These are phyloP conservation scores for Sutorius australiensis DNA, from an alignment of 768 basidiomycete genomes.

Conservation along the genomic window DNA sequence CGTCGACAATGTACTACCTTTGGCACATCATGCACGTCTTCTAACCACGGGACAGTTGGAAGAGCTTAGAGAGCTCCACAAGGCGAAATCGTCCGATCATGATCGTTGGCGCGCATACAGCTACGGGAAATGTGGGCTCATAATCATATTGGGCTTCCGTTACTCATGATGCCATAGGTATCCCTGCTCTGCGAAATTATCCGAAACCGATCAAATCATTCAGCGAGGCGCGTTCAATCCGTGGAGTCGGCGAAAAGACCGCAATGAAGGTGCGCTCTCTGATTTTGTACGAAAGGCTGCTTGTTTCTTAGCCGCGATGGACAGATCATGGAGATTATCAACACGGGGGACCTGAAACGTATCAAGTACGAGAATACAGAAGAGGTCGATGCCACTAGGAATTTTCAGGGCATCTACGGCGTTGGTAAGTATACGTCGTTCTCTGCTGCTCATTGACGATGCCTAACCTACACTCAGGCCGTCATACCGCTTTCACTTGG, in stretches of 20 bases:
- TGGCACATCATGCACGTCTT: neutral
- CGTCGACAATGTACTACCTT: conserved; percentile 56
- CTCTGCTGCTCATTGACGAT: neutral
- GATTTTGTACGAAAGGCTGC: no score
- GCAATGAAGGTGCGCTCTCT: conserved; percentile 56
- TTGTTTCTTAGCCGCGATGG: neutral
- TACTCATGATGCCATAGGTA: conserved; percentile 39
- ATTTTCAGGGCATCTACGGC: conserved; percentile 83
- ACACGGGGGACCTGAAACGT: conserved; percentile 68
- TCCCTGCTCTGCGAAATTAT: conserved; percentile 53
- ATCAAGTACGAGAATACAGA: conserved; percentile 65
- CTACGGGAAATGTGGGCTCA: conserved; percentile 59
- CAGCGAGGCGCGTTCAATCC: conserved; percentile 56
- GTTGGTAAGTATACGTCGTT: conserved; percentile 54
- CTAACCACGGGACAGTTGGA: conserved; percentile 44
- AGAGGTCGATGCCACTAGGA: conserved; percentile 49
- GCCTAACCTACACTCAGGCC: conserved; percentile 40
- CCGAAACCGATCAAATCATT: conserved; percentile 55
- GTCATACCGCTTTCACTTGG: conserved; percentile 65
- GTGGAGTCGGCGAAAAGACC: conserved; percentile 70
- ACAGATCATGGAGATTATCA: conserved; percentile 78
- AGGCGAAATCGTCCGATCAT: conserved; percentile 53
- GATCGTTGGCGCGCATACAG: conserved; percentile 65
- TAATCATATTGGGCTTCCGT: neutral
- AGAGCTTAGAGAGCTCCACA: conserved; percentile 63